Base-by-base conservation (phyloP, 495 filamentous ascomycete species). In the Xylaria curta region DNA sequence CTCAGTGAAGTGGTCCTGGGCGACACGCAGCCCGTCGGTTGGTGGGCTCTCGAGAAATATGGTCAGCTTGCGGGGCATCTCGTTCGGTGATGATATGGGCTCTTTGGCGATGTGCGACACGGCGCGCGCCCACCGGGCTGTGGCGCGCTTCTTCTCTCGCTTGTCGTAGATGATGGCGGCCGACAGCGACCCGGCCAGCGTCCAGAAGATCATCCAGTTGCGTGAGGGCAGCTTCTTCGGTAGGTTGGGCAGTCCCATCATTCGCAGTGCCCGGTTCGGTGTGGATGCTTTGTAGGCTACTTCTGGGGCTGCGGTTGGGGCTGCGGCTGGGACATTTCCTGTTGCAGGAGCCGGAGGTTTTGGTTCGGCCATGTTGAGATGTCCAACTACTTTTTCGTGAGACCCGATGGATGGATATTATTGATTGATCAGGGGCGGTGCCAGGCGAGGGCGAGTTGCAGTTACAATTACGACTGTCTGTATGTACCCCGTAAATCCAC, bases 181-280 rank as follows among this genome's bases (percentile, higher is more conserved):
- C 0, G 92, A 89, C 74, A 97, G 91, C 44, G 92, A 89, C 38
- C 90, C 90, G 17, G 91, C 91, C 73, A 98, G 81, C 21, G 91
- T 83, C 77, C 95, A 85, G 84, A 99, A 98, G 74, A 99, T 98
- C 82, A 93, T 88, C 96, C 96, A 99, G 78, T 98, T 98, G 36
- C 97, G 91, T 15, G 96, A 99, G 24, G 96, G 96, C 12, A 99
- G 89, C 83, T 91, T 94, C 75, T 91, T 86, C 19, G 92, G 90
- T 71, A 97, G 85, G 66, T 88, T 91, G 31, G 95, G 94, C 69
- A 98, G 83, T 79, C 93, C 93, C 82, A 94, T 89, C 88, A 93
- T 93, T 75, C 86, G 89, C 72, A 91, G 86, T 21, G 87, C 91
- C 51, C 89, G 91, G 79, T 94, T 94, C 3, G 84, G 84, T 51